Evolutionary conservation across 257 asterid species (phyloP), one percentile per base, ranked within the genome.

Genomic region (Eucommia ulmoides): DNA sequence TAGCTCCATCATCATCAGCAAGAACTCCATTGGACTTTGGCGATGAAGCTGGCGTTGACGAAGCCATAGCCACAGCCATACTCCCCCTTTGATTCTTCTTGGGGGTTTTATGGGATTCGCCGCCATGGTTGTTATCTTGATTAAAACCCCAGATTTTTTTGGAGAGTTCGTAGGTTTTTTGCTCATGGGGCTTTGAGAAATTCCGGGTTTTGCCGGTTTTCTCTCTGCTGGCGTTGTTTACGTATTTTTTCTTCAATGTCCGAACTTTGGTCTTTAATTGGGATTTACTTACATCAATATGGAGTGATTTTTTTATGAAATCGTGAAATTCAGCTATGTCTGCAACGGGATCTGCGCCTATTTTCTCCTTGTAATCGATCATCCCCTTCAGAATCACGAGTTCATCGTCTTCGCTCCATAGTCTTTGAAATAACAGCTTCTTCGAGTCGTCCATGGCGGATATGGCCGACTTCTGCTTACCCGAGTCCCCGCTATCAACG

Each of bases 401-500:
- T 51, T 81, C 95, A 17, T 85, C 95, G 0, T 73, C 85, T 24
- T 82, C 83, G 22, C 75, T 77, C 77, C 77, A 82, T 19, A 85
- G 35, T 54, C 91, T 74, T 65, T 69, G 84, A 24, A 84, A 76
- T 41, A 62, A 45, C 45, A 35, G 41, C 54, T 62, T 75, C 45
- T 74, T 63, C 6, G 74, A 54, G 21, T 72, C 76, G 1, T 44
- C 75, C 12, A 11, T 8, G 20, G 35, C 7, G 3, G 53, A 0
- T 1, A 14, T 24, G 16, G 54, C 50, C 41, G 8, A 5, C 8
- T 29, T 29, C 38, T 49, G 63, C 25, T 61, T 50, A 29, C 23
- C 76, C 18, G 60, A 58, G 29, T 7, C 23, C 18, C 55, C 72
- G 14, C 24, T 20, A 33, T 61, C 74, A 8, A 45, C 6, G 2